These are phyloP conservation scores for Ustilago sp. DNA, from an alignment of 1,284 basidiomycete species.

Conservation along the genomic window DNA sequence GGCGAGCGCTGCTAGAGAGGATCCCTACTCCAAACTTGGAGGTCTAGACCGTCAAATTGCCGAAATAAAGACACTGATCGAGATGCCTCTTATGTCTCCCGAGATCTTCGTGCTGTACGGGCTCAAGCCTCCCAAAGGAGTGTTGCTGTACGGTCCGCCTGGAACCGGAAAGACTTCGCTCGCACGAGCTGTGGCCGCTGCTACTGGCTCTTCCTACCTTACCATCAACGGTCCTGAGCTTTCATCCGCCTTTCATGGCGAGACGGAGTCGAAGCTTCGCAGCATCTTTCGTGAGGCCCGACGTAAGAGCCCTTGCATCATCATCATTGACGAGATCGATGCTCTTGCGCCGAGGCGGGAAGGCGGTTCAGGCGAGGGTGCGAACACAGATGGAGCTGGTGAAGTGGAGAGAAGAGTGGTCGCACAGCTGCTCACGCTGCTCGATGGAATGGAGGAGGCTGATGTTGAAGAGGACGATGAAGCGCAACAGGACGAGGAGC, in stretches of 20 bases:
- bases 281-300: conserved; percentile 89
- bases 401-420: conserved; percentile 97
- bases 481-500: conserved; percentile 54
- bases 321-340: conserved; percentile 96
- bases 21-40: conserved; percentile 79
- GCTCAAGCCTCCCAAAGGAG: conserved; percentile 65
- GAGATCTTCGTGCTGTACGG: conserved; percentile 90
- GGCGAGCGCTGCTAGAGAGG: conserved; percentile 10
- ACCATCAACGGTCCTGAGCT: conserved; percentile 92
- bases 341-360: conserved; percentile 91
- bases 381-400: conserved; percentile 59
- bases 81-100: conserved; percentile 89
- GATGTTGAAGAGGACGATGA: conserved; percentile 52
- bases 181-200: conserved; percentile 63
- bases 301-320: conserved; percentile 80
- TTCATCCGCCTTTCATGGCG: conserved; percentile 93
- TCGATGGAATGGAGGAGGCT: conserved; percentile 82
- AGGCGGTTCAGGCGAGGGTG: conserved; percentile 84
- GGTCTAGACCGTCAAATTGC: conserved; percentile 88
- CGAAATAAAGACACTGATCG: conserved; percentile 90
- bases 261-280: conserved; percentile 90
- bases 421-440: conserved; percentile 90
- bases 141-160: conserved; percentile 68
- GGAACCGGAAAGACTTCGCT: conserved; percentile 69
- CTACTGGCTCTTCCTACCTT: conserved; percentile 59